phyloP scores from a whole-genome alignment of 805 yeast genomes.

The Groenewaldozyma tartarivorans region DNA sequence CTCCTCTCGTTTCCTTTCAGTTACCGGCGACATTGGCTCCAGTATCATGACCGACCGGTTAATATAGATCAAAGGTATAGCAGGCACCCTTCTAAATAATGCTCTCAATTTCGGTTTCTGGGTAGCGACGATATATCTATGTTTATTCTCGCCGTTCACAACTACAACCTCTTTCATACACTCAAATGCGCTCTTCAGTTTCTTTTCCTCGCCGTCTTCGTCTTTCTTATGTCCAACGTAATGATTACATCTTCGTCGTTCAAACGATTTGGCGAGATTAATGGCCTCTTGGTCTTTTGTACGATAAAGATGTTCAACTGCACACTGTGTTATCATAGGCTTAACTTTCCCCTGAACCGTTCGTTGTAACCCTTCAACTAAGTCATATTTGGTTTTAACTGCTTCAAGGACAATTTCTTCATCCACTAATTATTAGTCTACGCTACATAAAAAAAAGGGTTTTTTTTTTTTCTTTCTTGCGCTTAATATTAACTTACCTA shows the following conservation, averaged over 20 bases:
- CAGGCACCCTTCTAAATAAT: slow-evolving; percentile 67
- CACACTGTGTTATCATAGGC: slow-evolving; percentile 91
- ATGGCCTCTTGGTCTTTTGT: slow-evolving; percentile 68
- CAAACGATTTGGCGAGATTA: slow-evolving; percentile 69
- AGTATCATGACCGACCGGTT: slow-evolving; percentile 88
- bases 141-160: slow-evolving; percentile 69
- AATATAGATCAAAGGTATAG: slow-evolving; percentile 81
- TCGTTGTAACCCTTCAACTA: slow-evolving; percentile 69
- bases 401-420: slow-evolving; percentile 64
- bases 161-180: slow-evolving; percentile 66
- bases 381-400: slow-evolving; percentile 58
- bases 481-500: slow-evolving; percentile 5
- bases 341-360: slow-evolving; percentile 81
- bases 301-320: slow-evolving; percentile 76
- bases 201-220: slow-evolving; percentile 9
- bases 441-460: too few relatives aligned
- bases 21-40: slow-evolving; percentile 83
- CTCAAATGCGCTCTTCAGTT: slow-evolving; percentile 41
- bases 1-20: slow-evolving; percentile 38
- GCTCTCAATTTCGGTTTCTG: slow-evolving; percentile 67
- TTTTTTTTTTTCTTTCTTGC: too few relatives aligned
- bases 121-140: slow-evolving; percentile 81
- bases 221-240: slow-evolving; percentile 34
- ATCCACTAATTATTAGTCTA: slow-evolving; percentile 57
- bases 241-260: slow-evolving; percentile 91